Evolutionary conservation across 2,329 filamentous ascomycete species (phyloP), one percentile per base, ranked within the genome.

Genomic region (Paraphoma sp.): DNA sequence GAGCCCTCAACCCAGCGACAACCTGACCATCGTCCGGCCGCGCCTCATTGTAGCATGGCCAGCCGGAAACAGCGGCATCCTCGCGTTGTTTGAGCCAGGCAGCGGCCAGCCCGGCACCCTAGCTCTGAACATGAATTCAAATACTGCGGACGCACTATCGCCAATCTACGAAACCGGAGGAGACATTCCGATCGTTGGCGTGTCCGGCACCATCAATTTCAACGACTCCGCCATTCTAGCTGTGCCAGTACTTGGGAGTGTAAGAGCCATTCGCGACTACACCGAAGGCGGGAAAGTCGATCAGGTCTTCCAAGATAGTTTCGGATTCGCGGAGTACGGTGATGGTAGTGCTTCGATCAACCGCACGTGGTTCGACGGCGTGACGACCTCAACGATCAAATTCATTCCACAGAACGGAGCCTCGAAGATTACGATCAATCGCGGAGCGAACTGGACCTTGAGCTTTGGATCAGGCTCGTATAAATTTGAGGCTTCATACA

Each of bases 31-130:
- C 33, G 84, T 87, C 56, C 78, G 81, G 0, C 86, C 86, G 8
- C 79, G 87, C n/a, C 71, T 89, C 18, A 77, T 87, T 10, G 67
- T 76, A 7, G 87, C 87, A 8, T 89, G 86, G 86, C 86, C 87
- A 7, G 84, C 86, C 8, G 87, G 87, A 1, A 87, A 89, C 63
- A 89, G 86, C 50, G 87, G 87, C 0, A 78, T 84, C 28, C 82
- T 81, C 4, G 76, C 82, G 0, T 87, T 83, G 62, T 89, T 89
- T 60, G 74, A 80, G 12, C 83, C 87, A 0, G 74, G 81, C 47
- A 81, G 82, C 62, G 82, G 82, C 2, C 65, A 78, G 12, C 85
- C 86, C 56, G 84, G 85, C 1, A 80, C 79, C 1, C 76, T 89
- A 1, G 79, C 76, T 1, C 81, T 89, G 44, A 69, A 76, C 8